Evolutionary conservation across 495 filamentous ascomycete species (phyloP), one percentile per base, ranked within the genome.

Genomic region (Aspergillus cristatus): DNA sequence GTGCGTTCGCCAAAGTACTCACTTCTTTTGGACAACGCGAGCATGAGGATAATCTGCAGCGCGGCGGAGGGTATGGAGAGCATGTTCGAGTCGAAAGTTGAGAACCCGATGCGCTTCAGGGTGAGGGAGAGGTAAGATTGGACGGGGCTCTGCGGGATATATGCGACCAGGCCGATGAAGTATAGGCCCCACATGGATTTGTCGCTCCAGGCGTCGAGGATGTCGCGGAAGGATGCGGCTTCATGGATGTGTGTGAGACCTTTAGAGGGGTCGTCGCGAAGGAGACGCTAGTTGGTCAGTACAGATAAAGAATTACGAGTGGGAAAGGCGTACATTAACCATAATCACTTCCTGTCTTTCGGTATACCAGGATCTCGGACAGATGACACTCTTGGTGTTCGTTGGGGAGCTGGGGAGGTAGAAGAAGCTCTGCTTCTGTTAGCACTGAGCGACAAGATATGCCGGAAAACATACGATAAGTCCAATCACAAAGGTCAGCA

Each of bases 201-300:
- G 41, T 64, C 60, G 11, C 32, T 54, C 50, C 41, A 56, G 16
- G 58, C 46, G 25, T 53, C 30, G 18, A 51, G 45, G 38, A 68
- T 45, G 43, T 63, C 54, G 26, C 39, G 30, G 12, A 47, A 32
- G 4, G 50, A 58, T 18, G 48, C 53, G n/a, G 42, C 42, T 36
- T 66, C 48, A 24, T 51, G 45, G 39, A 63, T 47, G 24, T 47
- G 43, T 0, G 60, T 42, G 36, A 60, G 41, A 3, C 72, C 68
- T 45, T 76, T 76, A 28, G 68, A 64, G 8, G 72, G 71, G 43
- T 76, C 72, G 37, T 76, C 72, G 14, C 69, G 63, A 13, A 67
- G 42, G 38, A 63, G 32, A 54, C 62, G 42, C 63, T 63, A 40
- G 24, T 13, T 14, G 35, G 29, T 42, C 24, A 47, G 36, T 29